Conservation (phyloP, 345 rosid species). For the Cardamine occulta region DNA sequence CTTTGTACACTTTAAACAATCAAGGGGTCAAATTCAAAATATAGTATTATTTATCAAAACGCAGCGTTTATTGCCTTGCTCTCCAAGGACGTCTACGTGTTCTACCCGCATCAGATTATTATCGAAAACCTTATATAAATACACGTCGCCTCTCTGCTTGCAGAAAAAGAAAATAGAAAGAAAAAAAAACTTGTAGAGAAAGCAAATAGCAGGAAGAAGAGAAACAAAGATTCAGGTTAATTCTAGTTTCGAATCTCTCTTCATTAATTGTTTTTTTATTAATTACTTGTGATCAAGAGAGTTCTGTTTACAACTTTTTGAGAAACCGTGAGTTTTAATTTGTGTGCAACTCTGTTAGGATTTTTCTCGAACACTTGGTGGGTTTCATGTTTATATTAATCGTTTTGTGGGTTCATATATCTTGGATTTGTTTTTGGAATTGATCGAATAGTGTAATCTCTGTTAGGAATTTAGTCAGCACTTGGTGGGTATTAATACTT, state of each 20-base stretch:
- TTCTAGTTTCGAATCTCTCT: not conserved
- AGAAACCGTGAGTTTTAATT: not conserved
- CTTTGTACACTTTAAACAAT: not conserved
- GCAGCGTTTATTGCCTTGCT: constrained; percentile 29
- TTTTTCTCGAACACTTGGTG: constrained; percentile 18
- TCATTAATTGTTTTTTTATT: not conserved
- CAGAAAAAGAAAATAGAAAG: no score
- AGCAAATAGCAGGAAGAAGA: constrained; percentile 3
- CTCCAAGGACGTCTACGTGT: constrained; percentile 11
- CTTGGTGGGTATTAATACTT: not conserved
- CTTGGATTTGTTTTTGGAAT: no score
- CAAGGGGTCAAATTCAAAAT: not conserved
- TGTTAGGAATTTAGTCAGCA: constrained; percentile 26
- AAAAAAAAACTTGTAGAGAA: not conserved
- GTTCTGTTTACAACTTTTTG: constrained; percentile 11
- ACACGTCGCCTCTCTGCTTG: not conserved
- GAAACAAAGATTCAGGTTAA: constrained; percentile 16
- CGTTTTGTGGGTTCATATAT: no score
- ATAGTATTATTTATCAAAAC: not conserved
- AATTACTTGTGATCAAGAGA: not conserved
- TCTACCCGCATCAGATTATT: not conserved
- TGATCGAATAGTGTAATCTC: not conserved
- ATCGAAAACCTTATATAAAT: not conserved
- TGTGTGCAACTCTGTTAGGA: constrained; percentile 2
- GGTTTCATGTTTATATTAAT: not conserved